Evolutionary conservation across 1,284 basidiomycete species (phyloP), one percentile per base, ranked within the genome.

Genomic region (Mycena citricolor): DNA sequence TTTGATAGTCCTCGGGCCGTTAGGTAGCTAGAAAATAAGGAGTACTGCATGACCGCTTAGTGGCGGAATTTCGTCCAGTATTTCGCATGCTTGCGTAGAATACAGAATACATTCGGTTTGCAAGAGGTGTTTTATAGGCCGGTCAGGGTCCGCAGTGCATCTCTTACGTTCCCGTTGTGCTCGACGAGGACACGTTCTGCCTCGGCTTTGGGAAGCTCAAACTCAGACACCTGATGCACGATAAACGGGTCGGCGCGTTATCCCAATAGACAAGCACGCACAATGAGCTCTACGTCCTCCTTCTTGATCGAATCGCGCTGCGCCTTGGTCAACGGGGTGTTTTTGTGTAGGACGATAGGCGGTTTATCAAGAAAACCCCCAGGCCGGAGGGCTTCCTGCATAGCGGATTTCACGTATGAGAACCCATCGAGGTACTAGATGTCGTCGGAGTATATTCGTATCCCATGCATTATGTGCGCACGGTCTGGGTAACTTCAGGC

Each of bases 401-500:
- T 68, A 59, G 78, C 80, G 40, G 69, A 68, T 60, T 84, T 86
- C 23, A 76, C 78, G 57, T 83, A 86, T 6, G 81, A 71, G 36
- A 75, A 74, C 4, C 83, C 82, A 59, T 86, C 83, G 23, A 63
- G 64, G 56, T 78, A 86, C 82, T 86, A 28, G 8, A 36, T 25
- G 16, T 17, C 19, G 16, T n/a, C n/a, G 14, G 22, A 4, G 14
- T 5, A 16, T 44, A 39, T 44, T 33, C n/a, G 20, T 21, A 28
- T 25, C 13, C 16, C 6, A 21, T 11, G 11, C 13, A 32, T n/a
- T 32, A 31, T 28, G 24, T 5, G 65, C 77, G 39, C 63, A 84
- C 81, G 57, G 79, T 81, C 44, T 79, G 69, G 49, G 85, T 84
- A 36, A 86, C 81, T 54, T 86, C 82, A 36, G 81, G 72, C 54